Evolutionary conservation across 2,329 filamentous ascomycete species (phyloP).

Genomic region (Fusarium temperatum): DNA sequence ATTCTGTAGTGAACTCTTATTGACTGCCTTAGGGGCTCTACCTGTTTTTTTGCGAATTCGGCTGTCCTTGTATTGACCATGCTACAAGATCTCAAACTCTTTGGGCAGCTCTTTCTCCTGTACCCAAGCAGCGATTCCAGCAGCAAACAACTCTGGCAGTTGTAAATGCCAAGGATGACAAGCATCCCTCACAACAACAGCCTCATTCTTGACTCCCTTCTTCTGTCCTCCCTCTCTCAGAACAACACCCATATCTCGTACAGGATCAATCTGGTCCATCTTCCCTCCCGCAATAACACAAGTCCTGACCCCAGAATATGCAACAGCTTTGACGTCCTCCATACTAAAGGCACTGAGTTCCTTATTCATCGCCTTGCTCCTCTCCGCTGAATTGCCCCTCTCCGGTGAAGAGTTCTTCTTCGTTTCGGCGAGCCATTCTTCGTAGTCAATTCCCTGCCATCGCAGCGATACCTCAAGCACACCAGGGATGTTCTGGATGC

Average conservation of each 20-base stretch:
- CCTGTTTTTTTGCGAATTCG: no score
- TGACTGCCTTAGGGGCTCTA: no score
- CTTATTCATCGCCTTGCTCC: background rate
- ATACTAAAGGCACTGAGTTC: slow-evolving; percentile 3
- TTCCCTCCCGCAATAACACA: slow-evolving; percentile 22
- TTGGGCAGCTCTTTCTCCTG: background rate
- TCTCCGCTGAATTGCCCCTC: slow-evolving; percentile 1
- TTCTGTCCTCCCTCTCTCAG: background rate
- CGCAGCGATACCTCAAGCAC: background rate
- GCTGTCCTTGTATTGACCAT: no score
- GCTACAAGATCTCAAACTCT: slow-evolving; percentile 1
- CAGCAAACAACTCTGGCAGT: slow-evolving; percentile 19
- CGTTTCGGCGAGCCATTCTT: slow-evolving; percentile 9
- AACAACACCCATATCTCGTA: slow-evolving; percentile 2
- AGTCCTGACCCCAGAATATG: slow-evolving; percentile 6
- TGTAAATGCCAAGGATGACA: slow-evolving; percentile 32
- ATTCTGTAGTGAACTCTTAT: no score
- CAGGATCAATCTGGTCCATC: slow-evolving; percentile 21
- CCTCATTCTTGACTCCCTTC: background rate
- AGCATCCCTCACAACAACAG: slow-evolving; percentile 14
- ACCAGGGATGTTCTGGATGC: background rate
- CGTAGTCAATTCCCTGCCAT: slow-evolving; percentile 18
- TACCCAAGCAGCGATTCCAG: slow-evolving; percentile 13
- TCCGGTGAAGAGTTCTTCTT: slow-evolving; percentile 18
- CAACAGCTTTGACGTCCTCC: background rate